Base-by-base conservation (phyloP, 345 rosid species). In the Conringia planisiliqua region DNA sequence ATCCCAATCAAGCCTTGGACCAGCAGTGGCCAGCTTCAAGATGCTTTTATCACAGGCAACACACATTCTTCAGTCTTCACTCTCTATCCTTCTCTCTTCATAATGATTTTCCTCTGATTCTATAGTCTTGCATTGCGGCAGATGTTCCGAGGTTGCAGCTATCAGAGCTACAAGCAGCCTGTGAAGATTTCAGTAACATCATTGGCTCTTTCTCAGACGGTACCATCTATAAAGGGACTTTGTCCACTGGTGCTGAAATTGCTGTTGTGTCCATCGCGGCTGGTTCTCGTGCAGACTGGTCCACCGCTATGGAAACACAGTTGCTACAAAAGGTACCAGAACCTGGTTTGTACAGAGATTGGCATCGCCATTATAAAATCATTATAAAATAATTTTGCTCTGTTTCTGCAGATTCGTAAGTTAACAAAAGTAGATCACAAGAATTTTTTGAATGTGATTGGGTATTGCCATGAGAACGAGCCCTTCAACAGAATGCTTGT, bases 101-200 rank as follows among this genome's bases (percentile, higher is more conserved):
- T 38, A 26, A 13, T 14, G n/a, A 36, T 11, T 17, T 35, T 11
- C 33, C 27, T 65, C 67, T 18, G 11, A 62, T 51, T 13, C 13
- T 42, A 1, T 62, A 11, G 16, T 16, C 52, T 60, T 52, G 22
- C 39, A 30, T 55, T 63, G 24, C 74, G 77, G 63, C 96, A 91
- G 97, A 91, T 59, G 92, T 87, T 13, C 98, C 96, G 3, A 89
- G 85, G 79, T 85, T 90, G 48, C 87, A 87, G 82, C 84, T 93
- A 59, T 72, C 90, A 44, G 99, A 95, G 78, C 90, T 95, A 65
- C 88, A 83, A 81, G 91, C 88, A 47, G 99, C 97, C 18, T 92
- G 99, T 56, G 99, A 95, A 81, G 99, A 92, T 79, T 95, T 95
- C 74, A 95, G 98, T 64, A 95, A 95, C 72, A 86, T 95, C 74